These are phyloP conservation scores for Backusella macrospora DNA, from an alignment of 192 early-diverging fungal genomes.

Conservation along the genomic window DNA sequence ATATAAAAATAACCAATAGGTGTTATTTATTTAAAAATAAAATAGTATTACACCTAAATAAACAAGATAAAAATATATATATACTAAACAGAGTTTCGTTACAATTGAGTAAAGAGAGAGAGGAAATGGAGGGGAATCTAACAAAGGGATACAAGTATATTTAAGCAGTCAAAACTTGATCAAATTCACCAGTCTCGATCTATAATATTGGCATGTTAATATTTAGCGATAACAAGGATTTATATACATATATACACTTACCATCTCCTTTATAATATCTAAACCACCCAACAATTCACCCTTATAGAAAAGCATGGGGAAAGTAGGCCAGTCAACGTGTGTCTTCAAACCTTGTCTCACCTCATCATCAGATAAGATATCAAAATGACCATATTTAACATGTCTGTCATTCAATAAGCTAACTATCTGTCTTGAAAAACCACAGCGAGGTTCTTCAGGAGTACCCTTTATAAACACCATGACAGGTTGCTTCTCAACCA, in stretches of 20 bases:
- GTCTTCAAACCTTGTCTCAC: constrained; percentile 90
- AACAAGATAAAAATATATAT: neutral
- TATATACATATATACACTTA: constrained; percentile 28
- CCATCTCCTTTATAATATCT: constrained; percentile 95
- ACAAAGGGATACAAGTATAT: neutral
- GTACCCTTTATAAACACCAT: constrained; percentile 99
- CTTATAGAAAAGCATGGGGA: constrained; percentile 90
- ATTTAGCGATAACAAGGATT: neutral
- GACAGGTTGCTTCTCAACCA: constrained; percentile 69
- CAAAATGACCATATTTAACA: constrained; percentile 84
- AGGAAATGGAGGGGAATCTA: neutral
- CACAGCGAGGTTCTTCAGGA: constrained; percentile 88
- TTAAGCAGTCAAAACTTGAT: constrained; percentile 59
- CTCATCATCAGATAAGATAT: constrained; percentile 91
- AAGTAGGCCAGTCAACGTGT: constrained; percentile 94
- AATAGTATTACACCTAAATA: neutral
- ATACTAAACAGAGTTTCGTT: neutral
- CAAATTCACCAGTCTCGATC: constrained; percentile 68
- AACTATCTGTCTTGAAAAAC: constrained; percentile 86
- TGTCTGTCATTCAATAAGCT: constrained; percentile 74
- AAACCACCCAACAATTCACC: constrained; percentile 93
- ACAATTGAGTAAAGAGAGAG: neutral
- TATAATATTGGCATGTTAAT: neutral
- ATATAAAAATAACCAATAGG: neutral
- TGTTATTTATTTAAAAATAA: neutral